phyloP scores from a whole-genome alignment of 2,329 filamentous ascomycete genomes.

The Monilinia fructigena region DNA sequence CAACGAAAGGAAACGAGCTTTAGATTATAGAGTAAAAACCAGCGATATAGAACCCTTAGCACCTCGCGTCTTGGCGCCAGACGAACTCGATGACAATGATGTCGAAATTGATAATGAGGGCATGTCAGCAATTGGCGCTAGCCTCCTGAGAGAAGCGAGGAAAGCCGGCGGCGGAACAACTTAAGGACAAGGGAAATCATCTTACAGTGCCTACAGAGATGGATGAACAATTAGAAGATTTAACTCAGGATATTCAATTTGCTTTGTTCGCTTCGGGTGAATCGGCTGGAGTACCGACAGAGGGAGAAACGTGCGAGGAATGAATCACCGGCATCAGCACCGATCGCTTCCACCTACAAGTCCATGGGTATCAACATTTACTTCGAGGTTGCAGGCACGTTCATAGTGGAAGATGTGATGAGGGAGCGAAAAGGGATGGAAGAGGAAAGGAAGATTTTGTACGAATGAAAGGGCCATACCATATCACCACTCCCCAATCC shows the following conservation, averaged over 20 bases:
- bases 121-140: conserved; percentile 35
- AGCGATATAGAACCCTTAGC: conserved; percentile 76
- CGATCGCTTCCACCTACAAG: conserved; percentile 5
- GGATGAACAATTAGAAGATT: conserved; percentile 8
- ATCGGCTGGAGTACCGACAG: background rate
- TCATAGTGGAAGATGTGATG: background rate
- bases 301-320: background rate
- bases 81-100: conserved; percentile 55
- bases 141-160: conserved; percentile 36
- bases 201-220: conserved; percentile 1
- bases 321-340: background rate
- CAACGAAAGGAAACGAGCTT: conserved; percentile 79
- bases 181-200: conserved; percentile 1
- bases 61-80: conserved; percentile 69
- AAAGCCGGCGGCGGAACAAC: conserved; percentile 30
- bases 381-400: conserved; percentile 8
- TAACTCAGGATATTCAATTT: conserved; percentile 13
- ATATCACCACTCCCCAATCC: conserved; percentile 14
- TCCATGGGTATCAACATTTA: conserved; percentile 11
- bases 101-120: conserved; percentile 36
- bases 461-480: background rate
- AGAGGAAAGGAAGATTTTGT: background rate
- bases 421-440: no score
- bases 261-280: conserved; percentile 5
- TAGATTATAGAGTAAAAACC: conserved; percentile 76